Evolutionary conservation across 116 monocot species (phyloP).

Genomic region (Trichopus zeylanicus): DNA sequence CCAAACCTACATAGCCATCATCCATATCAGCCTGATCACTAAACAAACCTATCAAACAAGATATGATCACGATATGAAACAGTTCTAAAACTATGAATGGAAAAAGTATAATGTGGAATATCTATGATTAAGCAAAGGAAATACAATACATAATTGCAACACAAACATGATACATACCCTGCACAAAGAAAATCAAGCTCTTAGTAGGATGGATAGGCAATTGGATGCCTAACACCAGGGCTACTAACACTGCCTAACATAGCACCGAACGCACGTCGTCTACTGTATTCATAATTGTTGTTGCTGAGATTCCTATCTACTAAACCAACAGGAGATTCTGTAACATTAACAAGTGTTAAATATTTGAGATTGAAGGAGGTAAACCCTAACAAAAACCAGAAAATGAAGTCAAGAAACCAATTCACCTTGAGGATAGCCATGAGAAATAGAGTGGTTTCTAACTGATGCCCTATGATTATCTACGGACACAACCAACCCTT

Average conservation of each 20-base stretch:
- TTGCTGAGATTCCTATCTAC: constrained; percentile 13
- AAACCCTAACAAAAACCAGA: not conserved
- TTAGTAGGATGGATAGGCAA: constrained; percentile 17
- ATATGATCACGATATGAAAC: no score
- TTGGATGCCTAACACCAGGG: constrained; percentile 3
- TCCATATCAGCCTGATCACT: no score
- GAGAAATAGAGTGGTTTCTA: not conserved
- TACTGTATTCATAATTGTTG: no score
- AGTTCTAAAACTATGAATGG: no score
- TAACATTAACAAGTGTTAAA: constrained; percentile 8
- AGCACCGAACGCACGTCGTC: constrained; percentile 28
- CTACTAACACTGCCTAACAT: constrained; percentile 17
- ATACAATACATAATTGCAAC: no score
- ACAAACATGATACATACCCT: not conserved
- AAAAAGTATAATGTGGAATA: no score
- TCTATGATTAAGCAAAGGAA: no score
- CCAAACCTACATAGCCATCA: no score
- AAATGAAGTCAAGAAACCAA: not conserved
- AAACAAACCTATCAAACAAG: no score
- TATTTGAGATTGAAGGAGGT: constrained; percentile 3
- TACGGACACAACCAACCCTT: constrained; percentile 8
- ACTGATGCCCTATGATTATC: constrained; percentile 17
- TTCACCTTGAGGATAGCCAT: constrained; percentile 2
- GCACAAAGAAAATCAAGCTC: not conserved
- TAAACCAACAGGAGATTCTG: constrained; percentile 23